phyloP scores from a whole-genome alignment of 2,329 filamentous ascomycete genomes.

The Penicillium sclerotigenum region DNA sequence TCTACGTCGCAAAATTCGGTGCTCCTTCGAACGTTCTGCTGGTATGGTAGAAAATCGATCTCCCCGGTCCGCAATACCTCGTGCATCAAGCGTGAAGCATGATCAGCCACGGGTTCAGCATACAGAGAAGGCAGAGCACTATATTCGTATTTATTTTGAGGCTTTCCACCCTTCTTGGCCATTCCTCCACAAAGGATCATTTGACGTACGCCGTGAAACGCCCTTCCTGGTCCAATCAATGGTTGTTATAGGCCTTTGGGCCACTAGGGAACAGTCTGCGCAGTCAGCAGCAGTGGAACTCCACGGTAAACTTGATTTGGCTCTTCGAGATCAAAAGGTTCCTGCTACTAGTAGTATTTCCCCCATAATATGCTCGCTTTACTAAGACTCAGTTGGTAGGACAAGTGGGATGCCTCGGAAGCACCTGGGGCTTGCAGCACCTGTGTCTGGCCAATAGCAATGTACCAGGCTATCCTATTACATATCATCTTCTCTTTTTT shows the following conservation, averaged over 20 bases:
- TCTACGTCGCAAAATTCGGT: conserved; percentile 14
- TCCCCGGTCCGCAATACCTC: neutral
- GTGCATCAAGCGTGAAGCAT: neutral
- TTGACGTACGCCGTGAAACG: conserved; percentile 19
- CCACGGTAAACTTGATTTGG: conserved; percentile 21
- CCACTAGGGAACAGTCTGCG: conserved; percentile 12
- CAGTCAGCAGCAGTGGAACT: conserved; percentile 25
- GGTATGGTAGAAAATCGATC: neutral
- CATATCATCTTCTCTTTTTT: conserved; percentile 30
- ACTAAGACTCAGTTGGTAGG: conserved; percentile 11
- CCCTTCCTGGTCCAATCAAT: conserved; percentile 31
- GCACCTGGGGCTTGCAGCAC: neutral
- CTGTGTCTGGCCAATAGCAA: conserved; percentile 31
- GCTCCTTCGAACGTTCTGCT: conserved; percentile 9
- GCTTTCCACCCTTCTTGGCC: conserved; percentile 30
- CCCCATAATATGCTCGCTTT: neutral
- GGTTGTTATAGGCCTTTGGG: conserved; percentile 29
- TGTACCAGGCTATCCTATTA: conserved; percentile 33
- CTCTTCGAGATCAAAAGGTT: conserved; percentile 29
- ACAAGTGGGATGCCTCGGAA: conserved; percentile 24
- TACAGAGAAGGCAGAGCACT: conserved; percentile 12
- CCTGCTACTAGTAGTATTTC: neutral
- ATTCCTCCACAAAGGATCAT: conserved; percentile 27
- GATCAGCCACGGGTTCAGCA: neutral
- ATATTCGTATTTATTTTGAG: conserved; percentile 26